Evolutionary conservation across 2,329 filamentous ascomycete genomes (phyloP).

Genomic region (Nemania sp.): DNA sequence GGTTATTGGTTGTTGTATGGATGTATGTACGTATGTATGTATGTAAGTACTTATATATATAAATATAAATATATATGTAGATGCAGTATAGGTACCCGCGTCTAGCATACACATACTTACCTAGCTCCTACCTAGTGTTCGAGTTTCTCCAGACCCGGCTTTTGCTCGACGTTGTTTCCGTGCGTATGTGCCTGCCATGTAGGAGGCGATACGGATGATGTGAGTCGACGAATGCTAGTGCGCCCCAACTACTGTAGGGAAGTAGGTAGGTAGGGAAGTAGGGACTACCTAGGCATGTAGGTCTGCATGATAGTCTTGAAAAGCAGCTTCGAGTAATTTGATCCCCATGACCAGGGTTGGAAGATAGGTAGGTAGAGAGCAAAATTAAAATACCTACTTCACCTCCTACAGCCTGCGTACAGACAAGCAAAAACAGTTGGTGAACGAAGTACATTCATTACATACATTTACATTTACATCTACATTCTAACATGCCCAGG

Average conservation of each 20-base stretch:
- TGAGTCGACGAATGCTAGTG: background rate
- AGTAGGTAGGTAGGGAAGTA: too few relatives aligned
- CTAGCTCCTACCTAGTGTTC: too few relatives aligned
- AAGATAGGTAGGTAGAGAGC: background rate
- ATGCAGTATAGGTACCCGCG: background rate
- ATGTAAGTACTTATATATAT: too few relatives aligned
- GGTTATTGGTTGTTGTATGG: constrained; percentile 2
- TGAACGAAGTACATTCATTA: background rate
- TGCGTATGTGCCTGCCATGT: background rate
- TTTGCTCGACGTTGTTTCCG: background rate
- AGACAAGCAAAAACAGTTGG: background rate
- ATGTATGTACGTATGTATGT: constrained; percentile 12
- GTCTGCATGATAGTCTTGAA: constrained; percentile 1
- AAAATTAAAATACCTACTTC: background rate
- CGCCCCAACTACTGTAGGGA: background rate
- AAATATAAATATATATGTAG: constrained; percentile 3
- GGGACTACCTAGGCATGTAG: too few relatives aligned
- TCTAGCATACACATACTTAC: too few relatives aligned
- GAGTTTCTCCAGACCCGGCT: background rate
- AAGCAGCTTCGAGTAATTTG: background rate
- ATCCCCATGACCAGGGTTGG: background rate
- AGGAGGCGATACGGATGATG: background rate
- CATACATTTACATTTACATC: too few relatives aligned
- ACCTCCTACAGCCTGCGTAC: too few relatives aligned
- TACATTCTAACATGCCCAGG: too few relatives aligned